These are phyloP conservation scores for Lactarius sp. DNA, from an alignment of 768 basidiomycete genomes.

Conservation along the genomic window DNA sequence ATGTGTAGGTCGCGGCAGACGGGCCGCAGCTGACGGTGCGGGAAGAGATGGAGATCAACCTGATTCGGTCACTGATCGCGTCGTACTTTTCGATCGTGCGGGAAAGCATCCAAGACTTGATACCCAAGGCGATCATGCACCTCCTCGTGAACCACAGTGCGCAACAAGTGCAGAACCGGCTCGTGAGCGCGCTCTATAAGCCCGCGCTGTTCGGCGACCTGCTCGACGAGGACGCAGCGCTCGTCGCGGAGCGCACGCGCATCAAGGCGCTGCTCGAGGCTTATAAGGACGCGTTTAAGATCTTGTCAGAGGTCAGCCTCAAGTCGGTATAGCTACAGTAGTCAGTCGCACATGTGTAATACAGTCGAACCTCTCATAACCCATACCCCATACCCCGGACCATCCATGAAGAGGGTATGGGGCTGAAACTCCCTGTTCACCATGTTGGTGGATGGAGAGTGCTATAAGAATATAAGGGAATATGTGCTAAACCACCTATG, in stretches of 20 bases:
- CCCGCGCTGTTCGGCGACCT: slow-evolving; percentile 88
- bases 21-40: slow-evolving; percentile 62
- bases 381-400: too few species aligned
- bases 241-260: slow-evolving; percentile 88
- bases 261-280: slow-evolving; percentile 94
- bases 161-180: slow-evolving; percentile 91
- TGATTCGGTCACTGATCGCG: slow-evolving; percentile 91
- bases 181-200: slow-evolving; percentile 93
- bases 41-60: slow-evolving; percentile 94
- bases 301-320: slow-evolving; percentile 73
- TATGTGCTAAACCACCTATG: too few species aligned
- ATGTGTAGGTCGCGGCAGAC: slow-evolving; percentile 44
- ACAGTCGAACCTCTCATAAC: not conserved
- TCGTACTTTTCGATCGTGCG: slow-evolving; percentile 96
- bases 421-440: too few species aligned
- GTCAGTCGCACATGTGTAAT: not conserved
- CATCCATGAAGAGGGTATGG: too few species aligned
- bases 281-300: slow-evolving; percentile 92
- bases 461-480: too few species aligned
- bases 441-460: too few species aligned
- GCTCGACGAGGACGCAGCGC: slow-evolving; percentile 91
- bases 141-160: slow-evolving; percentile 95
- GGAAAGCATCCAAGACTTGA: slow-evolving; percentile 93
- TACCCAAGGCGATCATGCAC: slow-evolving; percentile 99
- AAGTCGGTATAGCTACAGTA: slow-evolving; percentile 45